These are phyloP conservation scores for Theileria parva DNA, from an alignment of 169 alveolate genomes.

Conservation along the genomic window DNA sequence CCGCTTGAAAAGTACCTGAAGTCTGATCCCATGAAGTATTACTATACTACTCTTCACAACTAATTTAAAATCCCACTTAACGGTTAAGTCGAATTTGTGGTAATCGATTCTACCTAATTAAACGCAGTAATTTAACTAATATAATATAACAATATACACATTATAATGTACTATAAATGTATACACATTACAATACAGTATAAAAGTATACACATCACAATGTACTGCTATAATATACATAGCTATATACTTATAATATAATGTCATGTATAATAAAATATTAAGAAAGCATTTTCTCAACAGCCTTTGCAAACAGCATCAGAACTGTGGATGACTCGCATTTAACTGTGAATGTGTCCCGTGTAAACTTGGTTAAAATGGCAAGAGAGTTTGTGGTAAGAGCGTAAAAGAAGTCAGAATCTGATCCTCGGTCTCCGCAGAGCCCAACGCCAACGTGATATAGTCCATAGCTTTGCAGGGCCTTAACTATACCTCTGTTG, in stretches of 20 bases:
- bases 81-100: no score
- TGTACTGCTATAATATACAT: no score
- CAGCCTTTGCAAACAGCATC: slow-evolving; percentile 46
- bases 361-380: slow-evolving; percentile 23
- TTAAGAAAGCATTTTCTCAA: slow-evolving; percentile 28
- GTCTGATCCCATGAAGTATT: slow-evolving; percentile 42
- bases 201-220: no score
- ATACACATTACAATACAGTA: no score
- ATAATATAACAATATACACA: neutral
- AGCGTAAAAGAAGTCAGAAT: slow-evolving; percentile 27
- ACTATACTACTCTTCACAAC: slow-evolving; percentile 36
- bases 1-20: slow-evolving; percentile 42
- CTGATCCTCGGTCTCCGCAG: slow-evolving; percentile 16
- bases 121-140: no score
- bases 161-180: neutral
- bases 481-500: neutral
- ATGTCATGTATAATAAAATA: neutral
- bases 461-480: neutral
- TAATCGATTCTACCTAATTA: no score
- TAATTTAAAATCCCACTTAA: neutral
- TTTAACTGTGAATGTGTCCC: slow-evolving; percentile 28
- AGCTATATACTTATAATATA: no score
- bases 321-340: slow-evolving; percentile 56
- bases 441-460: slow-evolving; percentile 28
- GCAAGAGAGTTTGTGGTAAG: slow-evolving; percentile 57